Conservation (phyloP, 2,329 filamentous ascomycete genomes). For the Fusarium sp. region DNA sequence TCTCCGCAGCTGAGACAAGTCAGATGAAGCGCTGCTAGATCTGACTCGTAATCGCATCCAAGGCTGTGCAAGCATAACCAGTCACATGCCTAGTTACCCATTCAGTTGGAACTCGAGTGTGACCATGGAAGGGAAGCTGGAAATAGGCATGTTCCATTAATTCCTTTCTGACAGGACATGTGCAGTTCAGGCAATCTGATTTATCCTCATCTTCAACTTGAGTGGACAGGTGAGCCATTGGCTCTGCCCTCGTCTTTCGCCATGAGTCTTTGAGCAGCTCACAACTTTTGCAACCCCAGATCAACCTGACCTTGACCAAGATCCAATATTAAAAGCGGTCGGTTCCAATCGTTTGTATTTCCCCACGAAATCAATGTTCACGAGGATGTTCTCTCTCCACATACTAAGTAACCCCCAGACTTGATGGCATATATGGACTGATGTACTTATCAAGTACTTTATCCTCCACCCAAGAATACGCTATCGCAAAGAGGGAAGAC, state of each 20-base stretch:
- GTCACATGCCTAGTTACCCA: slow-evolving; percentile 32
- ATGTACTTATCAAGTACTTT: slow-evolving; percentile 31
- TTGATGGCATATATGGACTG: neutral
- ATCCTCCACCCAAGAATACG: slow-evolving; percentile 17
- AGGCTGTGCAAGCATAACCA: slow-evolving; percentile 20
- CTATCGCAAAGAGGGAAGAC: slow-evolving; percentile 26
- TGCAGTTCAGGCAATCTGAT: slow-evolving; percentile 2
- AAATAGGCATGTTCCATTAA: slow-evolving; percentile 20
- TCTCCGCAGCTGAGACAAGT: slow-evolving; percentile 8
- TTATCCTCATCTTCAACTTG: neutral
- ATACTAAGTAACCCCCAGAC: slow-evolving; percentile 17
- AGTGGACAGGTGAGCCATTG: neutral
- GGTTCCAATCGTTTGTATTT: slow-evolving; percentile 9
- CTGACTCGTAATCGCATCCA: slow-evolving; percentile 6
- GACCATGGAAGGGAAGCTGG: slow-evolving; percentile 9
- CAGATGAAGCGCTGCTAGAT: slow-evolving; percentile 22
- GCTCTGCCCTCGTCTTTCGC: neutral
- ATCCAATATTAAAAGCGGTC: slow-evolving; percentile 18
- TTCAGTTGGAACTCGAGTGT: slow-evolving; percentile 24
- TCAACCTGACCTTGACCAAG: neutral
- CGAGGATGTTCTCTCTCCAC: slow-evolving; percentile 25
- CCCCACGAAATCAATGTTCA: slow-evolving; percentile 19
- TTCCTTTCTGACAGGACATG: slow-evolving; percentile 20
- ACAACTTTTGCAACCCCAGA: neutral
- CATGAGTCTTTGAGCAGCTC: neutral